Evolutionary conservation across 2,329 filamentous ascomycete genomes (phyloP).

Genomic region (Monosporascus sp.): DNA sequence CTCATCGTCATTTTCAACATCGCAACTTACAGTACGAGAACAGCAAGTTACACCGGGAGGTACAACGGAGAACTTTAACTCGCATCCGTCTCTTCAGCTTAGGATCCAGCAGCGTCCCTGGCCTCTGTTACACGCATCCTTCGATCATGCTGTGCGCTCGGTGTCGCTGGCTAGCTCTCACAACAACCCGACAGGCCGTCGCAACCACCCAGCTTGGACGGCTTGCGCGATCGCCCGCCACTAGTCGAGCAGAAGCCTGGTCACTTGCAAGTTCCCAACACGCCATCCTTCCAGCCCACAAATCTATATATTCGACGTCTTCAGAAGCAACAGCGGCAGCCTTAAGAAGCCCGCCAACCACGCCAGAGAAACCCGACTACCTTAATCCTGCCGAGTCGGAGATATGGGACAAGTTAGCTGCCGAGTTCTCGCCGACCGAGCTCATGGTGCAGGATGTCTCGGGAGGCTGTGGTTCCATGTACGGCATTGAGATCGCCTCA

Average conservation of each 20-base stretch:
- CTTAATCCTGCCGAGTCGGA: constrained; percentile 51
- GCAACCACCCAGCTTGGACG: constrained; percentile 6
- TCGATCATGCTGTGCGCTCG: constrained; percentile 14
- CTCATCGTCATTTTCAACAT: too few species aligned
- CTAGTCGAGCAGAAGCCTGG: constrained; percentile 5
- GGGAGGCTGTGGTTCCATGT: constrained; percentile 83
- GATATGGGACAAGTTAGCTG: constrained; percentile 50
- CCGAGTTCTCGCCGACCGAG: constrained; percentile 44
- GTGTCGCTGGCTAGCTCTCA: constrained; percentile 15
- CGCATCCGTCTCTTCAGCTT: neutral
- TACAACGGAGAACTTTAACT: too few species aligned
- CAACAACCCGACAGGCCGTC: constrained; percentile 9
- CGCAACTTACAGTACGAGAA: too few species aligned
- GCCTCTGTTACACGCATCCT: neutral
- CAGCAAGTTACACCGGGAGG: too few species aligned
- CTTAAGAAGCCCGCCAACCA: constrained; percentile 6
- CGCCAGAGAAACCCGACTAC: constrained; percentile 40
- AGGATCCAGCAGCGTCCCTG: too few species aligned
- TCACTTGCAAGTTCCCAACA: neutral
- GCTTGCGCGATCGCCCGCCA: constrained; percentile 1
- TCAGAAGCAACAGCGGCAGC: constrained; percentile 10
- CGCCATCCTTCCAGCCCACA: neutral
- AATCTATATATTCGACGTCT: constrained; percentile 17
- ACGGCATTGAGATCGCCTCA: constrained; percentile 72
- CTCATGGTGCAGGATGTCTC: constrained; percentile 71